phyloP scores from a whole-genome alignment of 2,329 filamentous ascomycete species.

The Penicillium glabrum region DNA sequence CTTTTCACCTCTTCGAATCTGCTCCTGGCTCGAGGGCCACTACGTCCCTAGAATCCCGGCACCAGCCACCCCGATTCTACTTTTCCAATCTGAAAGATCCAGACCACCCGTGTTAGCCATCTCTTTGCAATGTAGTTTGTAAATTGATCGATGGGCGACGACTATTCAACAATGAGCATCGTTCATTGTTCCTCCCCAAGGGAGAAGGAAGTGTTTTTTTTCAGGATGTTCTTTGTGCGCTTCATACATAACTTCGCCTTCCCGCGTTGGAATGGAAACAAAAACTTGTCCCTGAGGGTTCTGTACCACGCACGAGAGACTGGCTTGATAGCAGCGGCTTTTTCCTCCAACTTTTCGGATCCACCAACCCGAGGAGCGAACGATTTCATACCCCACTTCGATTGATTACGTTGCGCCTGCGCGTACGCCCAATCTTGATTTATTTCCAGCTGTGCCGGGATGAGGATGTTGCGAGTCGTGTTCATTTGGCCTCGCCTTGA shows the following conservation, averaged over 20 bases:
- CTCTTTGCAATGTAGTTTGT: conserved; percentile 55
- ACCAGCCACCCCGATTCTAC: conserved; percentile 52
- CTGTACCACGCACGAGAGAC: conserved; percentile 76
- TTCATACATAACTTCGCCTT: conserved; percentile 64
- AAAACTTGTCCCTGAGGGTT: conserved; percentile 92
- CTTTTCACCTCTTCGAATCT: conserved; percentile 38
- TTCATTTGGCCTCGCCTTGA: conserved; percentile 11
- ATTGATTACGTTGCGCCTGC: conserved; percentile 3
- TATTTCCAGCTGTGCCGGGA: conserved; percentile 6
- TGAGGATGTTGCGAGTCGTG: conserved; percentile 12
- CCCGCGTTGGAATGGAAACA: conserved; percentile 73
- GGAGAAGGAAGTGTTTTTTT: conserved; percentile 75
- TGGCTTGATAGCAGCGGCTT: conserved; percentile 13
- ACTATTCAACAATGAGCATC: conserved; percentile 34
- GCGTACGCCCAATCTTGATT: conserved; percentile 6
- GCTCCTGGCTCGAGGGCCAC: conserved; percentile 19
- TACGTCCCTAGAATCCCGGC: conserved; percentile 54
- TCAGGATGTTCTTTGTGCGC: conserved; percentile 90
- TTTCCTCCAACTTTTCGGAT: background rate
- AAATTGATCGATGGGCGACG: conserved; percentile 60
- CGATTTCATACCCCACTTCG: conserved; percentile 1
- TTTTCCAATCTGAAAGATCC: conserved; percentile 43
- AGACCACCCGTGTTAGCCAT: conserved; percentile 68
- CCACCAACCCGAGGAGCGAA: background rate
- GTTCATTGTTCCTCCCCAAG: conserved; percentile 33